Percentiles rank a stretch among this genome's conserved stretches.
These are phyloP conservation scores for Hanseniaspora sp. DNA, from an alignment of 1,139 yeast species.

Conservation along the genomic window DNA sequence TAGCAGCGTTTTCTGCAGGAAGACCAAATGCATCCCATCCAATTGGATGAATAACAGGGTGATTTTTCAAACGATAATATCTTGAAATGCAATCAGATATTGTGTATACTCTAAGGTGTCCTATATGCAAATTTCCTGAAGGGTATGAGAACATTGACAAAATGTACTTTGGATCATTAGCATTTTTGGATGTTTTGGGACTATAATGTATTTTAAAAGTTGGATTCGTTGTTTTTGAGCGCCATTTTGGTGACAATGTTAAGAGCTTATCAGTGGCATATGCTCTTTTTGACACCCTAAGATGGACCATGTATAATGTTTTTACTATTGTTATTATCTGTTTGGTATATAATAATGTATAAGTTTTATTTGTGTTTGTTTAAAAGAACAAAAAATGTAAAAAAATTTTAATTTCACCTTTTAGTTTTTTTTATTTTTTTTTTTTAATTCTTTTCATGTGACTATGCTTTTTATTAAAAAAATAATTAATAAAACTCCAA, in stretches of 20 bases:
- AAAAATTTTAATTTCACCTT: too few species aligned
- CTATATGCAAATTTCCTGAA: slow-evolving; percentile 83
- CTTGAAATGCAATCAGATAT: slow-evolving; percentile 77
- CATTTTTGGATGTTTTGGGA: slow-evolving; percentile 15
- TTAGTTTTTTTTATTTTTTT: too few species aligned
- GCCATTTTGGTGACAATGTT: slow-evolving; percentile 2
- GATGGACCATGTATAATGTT: not conserved
- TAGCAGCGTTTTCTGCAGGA: slow-evolving; percentile 97
- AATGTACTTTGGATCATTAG: slow-evolving; percentile 39
- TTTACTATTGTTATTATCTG: too few species aligned
- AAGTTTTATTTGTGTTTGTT: too few species aligned
- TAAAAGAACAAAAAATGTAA: too few species aligned
- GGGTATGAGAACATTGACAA: slow-evolving; percentile 94
- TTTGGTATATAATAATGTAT: too few species aligned
- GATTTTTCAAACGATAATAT: slow-evolving; percentile 65
- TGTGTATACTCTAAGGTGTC: slow-evolving; percentile 85
- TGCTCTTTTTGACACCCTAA: not conserved
- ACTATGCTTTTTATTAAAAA: too few species aligned
- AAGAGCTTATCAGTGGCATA: not conserved
- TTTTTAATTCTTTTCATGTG: too few species aligned
- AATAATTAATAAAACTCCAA: too few species aligned
- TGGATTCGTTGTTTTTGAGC: not conserved
- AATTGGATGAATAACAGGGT: slow-evolving; percentile 83
- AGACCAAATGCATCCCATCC: slow-evolving; percentile 99
- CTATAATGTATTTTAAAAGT: not conserved